Evolutionary conservation across 129 eudicot species (phyloP).

Genomic region (Artemisia tridentata): DNA sequence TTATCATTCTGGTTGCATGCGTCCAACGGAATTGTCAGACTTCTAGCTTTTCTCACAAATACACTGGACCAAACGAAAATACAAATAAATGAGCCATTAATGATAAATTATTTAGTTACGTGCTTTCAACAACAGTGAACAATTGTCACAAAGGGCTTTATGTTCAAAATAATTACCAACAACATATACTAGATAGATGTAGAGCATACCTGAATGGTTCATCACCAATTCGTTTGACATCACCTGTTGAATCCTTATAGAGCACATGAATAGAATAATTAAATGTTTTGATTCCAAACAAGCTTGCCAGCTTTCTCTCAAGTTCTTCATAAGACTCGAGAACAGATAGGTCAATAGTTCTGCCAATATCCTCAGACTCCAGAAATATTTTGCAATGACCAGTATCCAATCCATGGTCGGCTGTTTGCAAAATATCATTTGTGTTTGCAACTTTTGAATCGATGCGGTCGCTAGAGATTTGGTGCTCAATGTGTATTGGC

Average conservation of each 20-base stretch:
- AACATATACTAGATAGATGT: background rate
- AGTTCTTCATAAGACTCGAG: conserved; percentile 64
- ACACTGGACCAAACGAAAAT: conserved; percentile 40
- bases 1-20: conserved; percentile 40
- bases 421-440: conserved; percentile 26
- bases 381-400: conserved; percentile 79
- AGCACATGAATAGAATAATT: conserved; percentile 43
- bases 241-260: conserved; percentile 57
- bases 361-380: conserved; percentile 70
- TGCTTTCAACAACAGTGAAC: background rate
- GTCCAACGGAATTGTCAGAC: conserved; percentile 50
- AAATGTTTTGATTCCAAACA: conserved; percentile 59
- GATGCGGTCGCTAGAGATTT: conserved; percentile 39
- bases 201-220: conserved; percentile 65
- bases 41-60: conserved; percentile 55
- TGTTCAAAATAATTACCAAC: background rate
- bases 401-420: conserved; percentile 44
- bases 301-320: conserved; percentile 42
- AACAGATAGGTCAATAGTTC: conserved; percentile 63
- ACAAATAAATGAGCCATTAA: background rate
- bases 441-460: conserved; percentile 25
- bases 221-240: conserved; percentile 59
- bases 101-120: background rate
- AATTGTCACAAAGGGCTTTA: background rate
- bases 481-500: conserved; percentile 74